Conservation (phyloP, 2,329 filamentous ascomycete genomes). For the Eutypa lata region DNA sequence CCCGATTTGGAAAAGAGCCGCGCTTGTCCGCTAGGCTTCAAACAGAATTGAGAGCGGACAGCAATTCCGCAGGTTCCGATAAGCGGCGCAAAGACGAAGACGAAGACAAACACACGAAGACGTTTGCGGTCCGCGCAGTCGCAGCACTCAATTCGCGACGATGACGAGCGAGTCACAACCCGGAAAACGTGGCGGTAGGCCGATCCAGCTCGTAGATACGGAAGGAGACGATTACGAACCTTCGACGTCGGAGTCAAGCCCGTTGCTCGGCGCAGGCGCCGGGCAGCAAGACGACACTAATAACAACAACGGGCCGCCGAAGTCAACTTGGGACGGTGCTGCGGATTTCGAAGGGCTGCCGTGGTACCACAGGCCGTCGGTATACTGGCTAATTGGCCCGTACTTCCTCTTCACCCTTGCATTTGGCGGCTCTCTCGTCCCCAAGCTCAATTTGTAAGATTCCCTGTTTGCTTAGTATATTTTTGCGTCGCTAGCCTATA, state of each 20-base stretch:
- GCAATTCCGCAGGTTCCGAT: not conserved
- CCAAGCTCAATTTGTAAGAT: constrained; percentile 74
- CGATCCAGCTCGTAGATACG: constrained; percentile 22
- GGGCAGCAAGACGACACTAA: constrained; percentile 14
- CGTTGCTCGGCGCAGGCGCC: constrained; percentile 34
- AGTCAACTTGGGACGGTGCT: constrained; percentile 44
- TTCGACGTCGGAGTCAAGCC: constrained; percentile 33
- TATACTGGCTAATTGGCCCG: constrained; percentile 79
- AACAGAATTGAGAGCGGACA: not conserved
- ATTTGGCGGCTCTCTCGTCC: constrained; percentile 81
- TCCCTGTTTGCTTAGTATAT: not conserved
- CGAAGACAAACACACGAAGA: not conserved
- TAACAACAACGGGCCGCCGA: constrained; percentile 11
- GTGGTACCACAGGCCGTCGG: constrained; percentile 62
- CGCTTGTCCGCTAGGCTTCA: too few relatives aligned
- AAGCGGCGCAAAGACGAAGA: not conserved
- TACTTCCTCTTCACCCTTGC: constrained; percentile 81
- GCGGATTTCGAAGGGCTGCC: constrained; percentile 59
- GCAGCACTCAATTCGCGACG: not conserved
- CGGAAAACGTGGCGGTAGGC: constrained; percentile 10
- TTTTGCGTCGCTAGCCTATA: too few relatives aligned
- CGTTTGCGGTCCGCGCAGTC: not conserved
- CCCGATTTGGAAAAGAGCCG: too few relatives aligned
- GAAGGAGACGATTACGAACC: constrained; percentile 13
- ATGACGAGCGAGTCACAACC: constrained; percentile 23